phyloP scores from a whole-genome alignment of 2,329 filamentous ascomycete genomes.

The Emydomyces testavorans region DNA sequence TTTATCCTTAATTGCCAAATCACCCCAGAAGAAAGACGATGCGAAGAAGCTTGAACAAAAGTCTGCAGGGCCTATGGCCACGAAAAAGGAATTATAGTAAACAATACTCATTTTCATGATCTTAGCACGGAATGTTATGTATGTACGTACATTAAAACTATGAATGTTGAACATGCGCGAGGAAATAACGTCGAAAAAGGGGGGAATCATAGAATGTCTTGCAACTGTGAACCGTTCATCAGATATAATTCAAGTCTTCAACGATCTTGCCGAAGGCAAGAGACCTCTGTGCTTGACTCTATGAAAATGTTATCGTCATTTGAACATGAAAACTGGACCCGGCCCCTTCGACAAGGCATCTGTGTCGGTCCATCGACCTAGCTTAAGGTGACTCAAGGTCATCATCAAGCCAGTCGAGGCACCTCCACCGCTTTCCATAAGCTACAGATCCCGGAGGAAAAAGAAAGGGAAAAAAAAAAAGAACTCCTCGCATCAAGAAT shows the following conservation, averaged over 20 bases:
- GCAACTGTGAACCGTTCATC: constrained; percentile 31
- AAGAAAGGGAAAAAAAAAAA: constrained; percentile 33
- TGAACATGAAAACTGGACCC: constrained; percentile 48
- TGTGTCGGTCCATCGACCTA: constrained; percentile 32
- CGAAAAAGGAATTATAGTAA: constrained; percentile 11
- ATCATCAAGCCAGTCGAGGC: background rate
- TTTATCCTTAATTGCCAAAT: constrained; percentile 34
- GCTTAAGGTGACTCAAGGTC: constrained; percentile 19
- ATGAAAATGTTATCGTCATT: constrained; percentile 85
- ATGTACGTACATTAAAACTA: constrained; percentile 5
- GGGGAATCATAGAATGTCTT: background rate
- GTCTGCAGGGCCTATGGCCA: background rate
- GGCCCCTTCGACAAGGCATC: constrained; percentile 60
- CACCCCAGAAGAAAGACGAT: constrained; percentile 12
- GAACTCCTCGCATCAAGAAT: constrained; percentile 98
- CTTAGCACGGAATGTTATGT: background rate
- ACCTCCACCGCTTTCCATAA: constrained; percentile 41
- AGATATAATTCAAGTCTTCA: constrained; percentile 41
- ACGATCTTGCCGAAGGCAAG: constrained; percentile 24
- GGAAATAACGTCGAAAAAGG: background rate
- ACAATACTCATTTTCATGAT: background rate
- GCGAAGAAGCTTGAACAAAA: background rate
- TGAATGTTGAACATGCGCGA: background rate
- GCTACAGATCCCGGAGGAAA: constrained; percentile 44
- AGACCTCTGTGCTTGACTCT: constrained; percentile 97